Evolutionary conservation across 2,329 filamentous ascomycete genomes (phyloP).

Genomic region (Phoma sp.): DNA sequence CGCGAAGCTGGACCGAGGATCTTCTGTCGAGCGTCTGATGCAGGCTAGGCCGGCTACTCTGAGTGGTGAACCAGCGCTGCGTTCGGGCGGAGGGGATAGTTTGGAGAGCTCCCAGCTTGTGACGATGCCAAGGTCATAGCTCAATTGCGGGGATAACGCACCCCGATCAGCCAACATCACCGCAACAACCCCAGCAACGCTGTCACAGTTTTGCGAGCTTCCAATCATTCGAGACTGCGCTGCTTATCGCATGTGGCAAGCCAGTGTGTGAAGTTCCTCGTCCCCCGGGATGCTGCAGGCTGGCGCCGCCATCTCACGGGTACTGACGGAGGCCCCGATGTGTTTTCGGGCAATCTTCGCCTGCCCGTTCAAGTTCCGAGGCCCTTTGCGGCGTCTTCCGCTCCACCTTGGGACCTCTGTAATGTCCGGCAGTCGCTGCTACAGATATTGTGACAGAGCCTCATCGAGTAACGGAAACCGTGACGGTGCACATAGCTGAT

Average conservation of each 20-base stretch:
- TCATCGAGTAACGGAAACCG: slow-evolving; percentile 16
- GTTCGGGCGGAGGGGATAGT: slow-evolving; percentile 34
- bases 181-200: slow-evolving; percentile 21
- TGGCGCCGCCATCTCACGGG: slow-evolving; percentile 31
- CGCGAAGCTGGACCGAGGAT: slow-evolving; percentile 42
- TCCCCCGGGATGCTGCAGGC: slow-evolving; percentile 26
- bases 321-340: slow-evolving; percentile 35
- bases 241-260: slow-evolving; percentile 18
- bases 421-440: slow-evolving; percentile 1
- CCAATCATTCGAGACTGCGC: slow-evolving; percentile 9
- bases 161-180: slow-evolving; percentile 15
- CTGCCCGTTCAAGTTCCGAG: slow-evolving; percentile 12
- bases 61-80: slow-evolving; percentile 35
- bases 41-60: slow-evolving; percentile 38
- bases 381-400: slow-evolving; percentile 11
- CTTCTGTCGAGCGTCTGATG: slow-evolving; percentile 31
- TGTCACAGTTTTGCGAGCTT: slow-evolving; percentile 1
- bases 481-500: neutral
- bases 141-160: slow-evolving; percentile 34
- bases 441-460: slow-evolving; percentile 9
- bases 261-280: slow-evolving; percentile 5
- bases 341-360: neutral
- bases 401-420: neutral
- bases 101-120: slow-evolving; percentile 40
- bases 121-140: slow-evolving; percentile 41